Conservation (phyloP, 1,284 basidiomycete genomes). For the Lignosus rhinocerotis region DNA sequence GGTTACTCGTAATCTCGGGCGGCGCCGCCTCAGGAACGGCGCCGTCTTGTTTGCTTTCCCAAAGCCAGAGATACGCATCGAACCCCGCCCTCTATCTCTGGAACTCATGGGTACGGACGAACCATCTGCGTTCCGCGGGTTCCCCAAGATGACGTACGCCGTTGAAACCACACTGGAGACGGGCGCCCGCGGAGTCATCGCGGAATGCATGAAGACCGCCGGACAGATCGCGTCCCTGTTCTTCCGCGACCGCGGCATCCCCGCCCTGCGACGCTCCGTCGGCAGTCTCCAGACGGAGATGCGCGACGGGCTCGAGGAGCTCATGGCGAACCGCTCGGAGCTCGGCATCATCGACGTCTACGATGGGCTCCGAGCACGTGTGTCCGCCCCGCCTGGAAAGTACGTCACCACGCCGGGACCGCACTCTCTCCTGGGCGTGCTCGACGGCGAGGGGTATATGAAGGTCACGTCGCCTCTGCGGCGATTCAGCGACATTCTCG, state of each 20-base stretch:
- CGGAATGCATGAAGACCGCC: conserved; percentile 86
- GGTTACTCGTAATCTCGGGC: conserved; percentile 10
- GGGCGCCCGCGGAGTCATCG: conserved; percentile 60
- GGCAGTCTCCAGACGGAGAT: conserved; percentile 20
- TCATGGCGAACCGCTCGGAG: conserved; percentile 39
- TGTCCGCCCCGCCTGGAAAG: conserved; percentile 39
- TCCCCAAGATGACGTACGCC: conserved; percentile 55
- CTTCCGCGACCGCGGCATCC: conserved; percentile 61
- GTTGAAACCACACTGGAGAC: conserved; percentile 35
- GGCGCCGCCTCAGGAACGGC: conserved; percentile 10
- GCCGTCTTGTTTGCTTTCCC: conserved; percentile 6
- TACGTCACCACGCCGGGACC: conserved; percentile 55
- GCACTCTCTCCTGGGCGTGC: conserved; percentile 77
- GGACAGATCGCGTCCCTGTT: conserved; percentile 78
- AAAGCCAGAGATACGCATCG: conserved; percentile 11
- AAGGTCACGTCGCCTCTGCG: conserved; percentile 90
- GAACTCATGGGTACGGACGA: conserved; percentile 20
- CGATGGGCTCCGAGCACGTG: conserved; percentile 34
- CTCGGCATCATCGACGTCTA: conserved; percentile 44
- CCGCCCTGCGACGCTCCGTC: conserved; percentile 66
- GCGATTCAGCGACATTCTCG: conserved; percentile 81
- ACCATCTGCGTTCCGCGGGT: conserved; percentile 49
- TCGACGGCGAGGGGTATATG: conserved; percentile 72
- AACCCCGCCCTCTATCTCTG: conserved; percentile 24
- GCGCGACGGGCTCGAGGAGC: conserved; percentile 23